Percentiles rank a stretch among this genome's conserved stretches.
Evolutionary conservation across 140 eudicot genomes (phyloP).

Genomic region (Bidens hawaiensis): DNA sequence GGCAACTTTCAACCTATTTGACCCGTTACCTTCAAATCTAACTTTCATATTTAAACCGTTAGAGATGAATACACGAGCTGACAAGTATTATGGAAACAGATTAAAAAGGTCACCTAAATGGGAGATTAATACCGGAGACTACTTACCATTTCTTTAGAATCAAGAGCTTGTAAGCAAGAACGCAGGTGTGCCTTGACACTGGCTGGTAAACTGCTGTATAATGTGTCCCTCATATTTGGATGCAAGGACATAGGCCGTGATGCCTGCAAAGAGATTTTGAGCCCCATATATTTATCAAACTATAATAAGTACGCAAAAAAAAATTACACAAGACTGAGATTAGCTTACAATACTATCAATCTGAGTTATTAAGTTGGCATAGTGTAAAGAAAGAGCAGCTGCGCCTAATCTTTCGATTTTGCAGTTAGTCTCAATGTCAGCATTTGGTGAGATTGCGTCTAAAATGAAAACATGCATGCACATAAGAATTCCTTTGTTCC

Average conservation of each 20-base stretch:
- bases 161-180: constrained; percentile 36
- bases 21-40: not conserved
- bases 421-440: constrained; percentile 30
- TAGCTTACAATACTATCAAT: constrained; percentile 77
- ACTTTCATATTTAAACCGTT: not conserved
- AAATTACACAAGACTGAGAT: not conserved
- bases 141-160: constrained; percentile 49
- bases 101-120: not conserved
- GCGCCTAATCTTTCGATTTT: constrained; percentile 64
- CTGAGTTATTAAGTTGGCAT: constrained; percentile 79
- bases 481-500: not conserved
- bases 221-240: constrained; percentile 57
- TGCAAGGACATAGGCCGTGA: constrained; percentile 73
- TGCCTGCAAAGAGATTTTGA: constrained; percentile 32
- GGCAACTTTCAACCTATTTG: not conserved
- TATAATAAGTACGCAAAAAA: not conserved
- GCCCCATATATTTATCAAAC: not conserved
- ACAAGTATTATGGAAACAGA: too few relatives aligned
- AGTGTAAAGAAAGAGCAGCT: constrained; percentile 90
- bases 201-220: constrained; percentile 59
- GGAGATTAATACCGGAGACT: not conserved
- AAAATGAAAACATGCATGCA: too few relatives aligned
- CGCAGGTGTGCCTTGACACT: constrained; percentile 51
- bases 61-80: not conserved
- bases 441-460: constrained; percentile 27